Evolutionary conservation across 495 filamentous ascomycete genomes (phyloP), one percentile per base, ranked within the genome.

Genomic region (Lasiosphaeriaceae sp.): DNA sequence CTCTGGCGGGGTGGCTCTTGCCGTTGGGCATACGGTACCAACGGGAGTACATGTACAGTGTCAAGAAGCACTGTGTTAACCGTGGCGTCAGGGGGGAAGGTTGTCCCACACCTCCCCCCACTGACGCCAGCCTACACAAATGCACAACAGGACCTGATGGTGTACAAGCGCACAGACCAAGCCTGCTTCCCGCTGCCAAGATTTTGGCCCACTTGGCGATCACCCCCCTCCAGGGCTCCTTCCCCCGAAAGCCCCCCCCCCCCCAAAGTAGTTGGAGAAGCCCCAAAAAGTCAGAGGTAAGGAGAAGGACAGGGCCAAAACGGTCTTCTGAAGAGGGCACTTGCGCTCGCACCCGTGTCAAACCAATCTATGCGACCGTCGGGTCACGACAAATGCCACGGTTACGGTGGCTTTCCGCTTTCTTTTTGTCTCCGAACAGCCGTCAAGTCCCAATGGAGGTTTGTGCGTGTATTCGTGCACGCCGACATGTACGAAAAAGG

Each of bases 341-440:
- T 26, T 26, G 17, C 54, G 24, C 20, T 17, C 44, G 29, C 43
- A 48, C 31, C 44, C 56, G 47, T 44, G 11, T 44, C 50, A 54
- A n/a, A 59, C 56, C 56, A 50, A 59, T 54, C 56, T 35, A 29
- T 59, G 43, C 47, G 20, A 43, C 19, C 47, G 19, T 50, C 22
- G 17, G 50, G 56, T 58, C 55, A 41, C 37, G 24, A 49, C 17
- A 50, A 14, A 31, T 31, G 26, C n/a, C 39, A 50, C 22, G 24
- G 46, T 50, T 43, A 50, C 22, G 24, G 46, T 50, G 43, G 44
- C 34, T 19, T 29, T 26, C 47, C 19, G 17, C 37, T 45, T 41
- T 49, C 23, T 2, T 3, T 31, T 3, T 41, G 6, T 41, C 12
- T 41, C 6, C 12, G 39, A 14, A 43, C 39, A 43, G 39, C 39